These are phyloP conservation scores for Solanum chiquidenum DNA, from an alignment of 257 asterid species.

Conservation along the genomic window DNA sequence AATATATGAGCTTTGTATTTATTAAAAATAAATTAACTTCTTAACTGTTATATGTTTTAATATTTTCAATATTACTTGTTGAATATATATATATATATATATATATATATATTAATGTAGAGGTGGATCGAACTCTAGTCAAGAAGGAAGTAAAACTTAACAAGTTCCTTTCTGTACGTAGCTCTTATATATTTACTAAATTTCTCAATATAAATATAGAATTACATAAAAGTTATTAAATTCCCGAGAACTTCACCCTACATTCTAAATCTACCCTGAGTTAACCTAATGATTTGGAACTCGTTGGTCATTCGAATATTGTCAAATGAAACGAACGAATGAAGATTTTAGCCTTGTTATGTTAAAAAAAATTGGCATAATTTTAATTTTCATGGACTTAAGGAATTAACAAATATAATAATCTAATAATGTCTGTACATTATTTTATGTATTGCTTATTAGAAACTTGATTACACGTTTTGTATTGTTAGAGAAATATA, in stretches of 20 bases:
- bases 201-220: too few relatives aligned
- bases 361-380: not conserved
- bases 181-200: too few relatives aligned
- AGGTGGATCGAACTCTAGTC: not conserved
- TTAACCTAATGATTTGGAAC: not conserved
- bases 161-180: too few relatives aligned
- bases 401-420: not conserved
- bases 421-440: not conserved
- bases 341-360: not conserved
- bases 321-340: not conserved
- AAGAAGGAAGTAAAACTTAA: not conserved
- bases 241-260: too few relatives aligned
- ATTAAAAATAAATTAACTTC: not conserved
- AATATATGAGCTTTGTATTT: not conserved
- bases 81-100: too few relatives aligned
- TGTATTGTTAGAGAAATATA: not conserved
- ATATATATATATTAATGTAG: not conserved
- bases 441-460: not conserved
- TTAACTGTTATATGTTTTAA: not conserved
- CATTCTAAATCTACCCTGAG: not conserved
- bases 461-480: not conserved
- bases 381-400: not conserved
- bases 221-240: too few relatives aligned
- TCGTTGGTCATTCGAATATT: not conserved
- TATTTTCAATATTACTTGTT: not conserved